Percentiles rank a stretch among this genome's conserved stretches.
These are phyloP conservation scores for Omphalotus guepiniiformis DNA, from an alignment of 768 basidiomycete genomes.

Conservation along the genomic window DNA sequence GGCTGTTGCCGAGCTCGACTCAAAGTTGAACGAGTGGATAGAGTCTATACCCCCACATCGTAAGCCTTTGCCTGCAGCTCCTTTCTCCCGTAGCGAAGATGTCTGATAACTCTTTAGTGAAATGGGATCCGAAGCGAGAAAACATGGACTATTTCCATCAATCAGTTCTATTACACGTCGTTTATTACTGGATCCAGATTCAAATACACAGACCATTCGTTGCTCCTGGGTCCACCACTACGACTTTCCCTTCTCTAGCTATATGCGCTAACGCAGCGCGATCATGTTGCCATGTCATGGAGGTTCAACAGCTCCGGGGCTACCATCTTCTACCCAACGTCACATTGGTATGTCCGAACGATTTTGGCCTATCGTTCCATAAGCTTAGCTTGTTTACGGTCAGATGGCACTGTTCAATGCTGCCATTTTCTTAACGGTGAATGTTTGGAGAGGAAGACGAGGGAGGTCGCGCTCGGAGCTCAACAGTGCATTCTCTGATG, in stretches of 20 bases:
- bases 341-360: neutral
- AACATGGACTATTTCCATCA: conserved; percentile 38
- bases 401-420: conserved; percentile 1
- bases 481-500: neutral
- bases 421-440: neutral
- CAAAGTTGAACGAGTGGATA: conserved; percentile 72
- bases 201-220: conserved; percentile 11
- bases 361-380: neutral
- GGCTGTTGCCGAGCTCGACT: conserved; percentile 69
- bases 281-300: conserved; percentile 1
- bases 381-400: neutral
- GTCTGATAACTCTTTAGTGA: conserved; percentile 8
- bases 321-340: neutral
- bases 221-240: conserved; percentile 9
- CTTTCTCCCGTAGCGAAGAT: conserved; percentile 19
- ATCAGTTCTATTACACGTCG: conserved; percentile 43
- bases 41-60: conserved; percentile 61
- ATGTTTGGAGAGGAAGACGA: neutral
- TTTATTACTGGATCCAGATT: conserved; percentile 32
- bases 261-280: conserved; percentile 4
- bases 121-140: conserved; percentile 42
- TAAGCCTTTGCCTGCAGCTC: conserved; percentile 9
- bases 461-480: neutral
- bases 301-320: neutral
- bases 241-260: neutral